These are phyloP conservation scores for Chamaenerion angustifolium DNA, from an alignment of 345 rosid genomes.

Conservation along the genomic window DNA sequence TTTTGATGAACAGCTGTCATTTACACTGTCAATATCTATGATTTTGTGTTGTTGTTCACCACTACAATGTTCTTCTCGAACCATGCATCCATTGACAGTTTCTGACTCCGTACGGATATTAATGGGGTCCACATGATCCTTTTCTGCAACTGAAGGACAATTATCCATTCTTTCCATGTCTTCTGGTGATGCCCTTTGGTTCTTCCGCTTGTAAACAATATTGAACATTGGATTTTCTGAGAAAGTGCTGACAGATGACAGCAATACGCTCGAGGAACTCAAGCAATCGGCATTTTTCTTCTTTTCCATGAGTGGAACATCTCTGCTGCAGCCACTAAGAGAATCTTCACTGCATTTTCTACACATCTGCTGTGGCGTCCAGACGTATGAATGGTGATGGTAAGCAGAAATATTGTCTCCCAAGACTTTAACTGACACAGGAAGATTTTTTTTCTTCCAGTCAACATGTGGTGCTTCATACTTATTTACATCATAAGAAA, in stretches of 20 bases:
- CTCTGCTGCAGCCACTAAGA: constrained; percentile 20
- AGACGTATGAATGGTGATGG: constrained; percentile 5
- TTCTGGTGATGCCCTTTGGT: constrained; percentile 15
- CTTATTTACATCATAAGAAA: too few species aligned
- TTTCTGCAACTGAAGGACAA: constrained; percentile 21
- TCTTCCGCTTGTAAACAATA: constrained; percentile 55
- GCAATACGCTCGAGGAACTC: constrained; percentile 17
- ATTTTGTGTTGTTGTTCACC: constrained; percentile 23
- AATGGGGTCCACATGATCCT: constrained; percentile 16
- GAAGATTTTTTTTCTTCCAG: constrained; percentile 25
- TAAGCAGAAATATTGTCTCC: constrained; percentile 14
- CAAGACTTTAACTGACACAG: constrained; percentile 26
- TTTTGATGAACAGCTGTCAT: constrained; percentile 56
- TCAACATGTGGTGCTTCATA: constrained; percentile 14
- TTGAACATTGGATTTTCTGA: constrained; percentile 21
- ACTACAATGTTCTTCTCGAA: constrained; percentile 13
- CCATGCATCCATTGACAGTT: constrained; percentile 13
- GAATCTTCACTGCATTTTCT: constrained; percentile 25
- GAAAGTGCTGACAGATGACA: constrained; percentile 26
- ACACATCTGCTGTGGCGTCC: constrained; percentile 42
- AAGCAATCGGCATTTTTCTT: constrained; percentile 19
- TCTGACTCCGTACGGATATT: constrained; percentile 10
- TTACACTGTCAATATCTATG: constrained; percentile 35
- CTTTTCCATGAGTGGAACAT: constrained; percentile 18
- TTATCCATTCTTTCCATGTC: constrained; percentile 24